Evolutionary conservation across 306 rosid genomes (phyloP).

Genomic region (Quercus variabilis): DNA sequence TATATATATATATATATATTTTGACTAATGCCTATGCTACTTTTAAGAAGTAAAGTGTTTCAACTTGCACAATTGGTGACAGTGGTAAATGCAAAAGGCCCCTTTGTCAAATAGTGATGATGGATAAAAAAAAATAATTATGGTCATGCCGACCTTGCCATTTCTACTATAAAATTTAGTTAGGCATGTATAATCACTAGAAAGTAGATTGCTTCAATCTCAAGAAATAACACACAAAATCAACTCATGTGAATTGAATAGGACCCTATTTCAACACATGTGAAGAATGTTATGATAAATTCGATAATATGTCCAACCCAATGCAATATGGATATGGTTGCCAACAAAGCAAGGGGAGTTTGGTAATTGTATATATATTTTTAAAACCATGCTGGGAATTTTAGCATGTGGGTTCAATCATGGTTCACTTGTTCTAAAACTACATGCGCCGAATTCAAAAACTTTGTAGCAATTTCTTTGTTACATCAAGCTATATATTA

Average conservation of each 20-base stretch:
- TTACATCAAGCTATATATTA: background rate
- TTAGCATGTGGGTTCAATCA: conserved; percentile 25
- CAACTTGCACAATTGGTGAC: conserved; percentile 1
- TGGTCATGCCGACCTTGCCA: conserved; percentile 37
- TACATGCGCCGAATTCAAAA: conserved; percentile 19
- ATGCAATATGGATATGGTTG: background rate
- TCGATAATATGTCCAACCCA: conserved; percentile 5
- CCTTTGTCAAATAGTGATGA: conserved; percentile 21
- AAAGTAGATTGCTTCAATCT: conserved; percentile 27
- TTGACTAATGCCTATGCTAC: no score
- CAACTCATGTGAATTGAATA: background rate
- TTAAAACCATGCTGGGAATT: background rate
- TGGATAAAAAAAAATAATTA: conserved; percentile 14
- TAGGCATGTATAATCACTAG: conserved; percentile 34
- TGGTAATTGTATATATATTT: background rate
- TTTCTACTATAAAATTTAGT: conserved; percentile 21
- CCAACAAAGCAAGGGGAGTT: background rate
- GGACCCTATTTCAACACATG: no score
- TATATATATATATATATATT: no score
- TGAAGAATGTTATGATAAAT: conserved; percentile 23
- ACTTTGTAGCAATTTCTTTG: conserved; percentile 2
- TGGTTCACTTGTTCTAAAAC: conserved; percentile 15
- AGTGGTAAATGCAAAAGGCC: conserved; percentile 29
- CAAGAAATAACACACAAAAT: conserved; percentile 12
- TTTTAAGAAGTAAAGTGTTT: no score